Evolutionary conservation across 129 eudicot species (phyloP).

Genomic region (Tagetes erecta): DNA sequence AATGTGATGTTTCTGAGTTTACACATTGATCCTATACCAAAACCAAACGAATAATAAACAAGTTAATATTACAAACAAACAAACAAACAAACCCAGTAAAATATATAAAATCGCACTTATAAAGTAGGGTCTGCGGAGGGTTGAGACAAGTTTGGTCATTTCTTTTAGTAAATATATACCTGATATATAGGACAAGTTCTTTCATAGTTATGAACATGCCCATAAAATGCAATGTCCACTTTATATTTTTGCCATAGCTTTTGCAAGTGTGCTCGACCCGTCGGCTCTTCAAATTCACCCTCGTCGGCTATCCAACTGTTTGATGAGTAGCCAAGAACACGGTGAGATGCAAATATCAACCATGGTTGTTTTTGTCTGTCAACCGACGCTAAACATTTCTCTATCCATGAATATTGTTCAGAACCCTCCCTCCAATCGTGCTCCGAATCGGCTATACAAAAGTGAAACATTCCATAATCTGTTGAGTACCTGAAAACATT

Average conservation of each 20-base stretch:
- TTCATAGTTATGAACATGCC: constrained; percentile 74
- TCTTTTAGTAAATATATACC: constrained; percentile 29
- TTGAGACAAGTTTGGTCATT: too few relatives aligned
- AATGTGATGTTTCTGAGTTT: constrained; percentile 32
- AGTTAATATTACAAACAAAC: too few relatives aligned
- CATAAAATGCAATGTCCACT: constrained; percentile 69
- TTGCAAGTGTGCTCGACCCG: constrained; percentile 20
- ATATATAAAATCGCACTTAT: too few relatives aligned
- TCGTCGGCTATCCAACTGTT: neutral
- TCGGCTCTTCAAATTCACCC: constrained; percentile 24
- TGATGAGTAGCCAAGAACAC: constrained; percentile 25
- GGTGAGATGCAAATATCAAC: constrained; percentile 24
- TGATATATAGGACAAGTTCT: constrained; percentile 68
- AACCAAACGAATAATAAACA: neutral
- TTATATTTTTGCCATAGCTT: constrained; percentile 68
- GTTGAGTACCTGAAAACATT: constrained; percentile 9
- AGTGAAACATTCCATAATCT: constrained; percentile 28
- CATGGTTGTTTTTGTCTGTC: constrained; percentile 23
- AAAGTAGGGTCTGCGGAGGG: too few relatives aligned
- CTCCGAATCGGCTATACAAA: constrained; percentile 20
- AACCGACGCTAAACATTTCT: constrained; percentile 18
- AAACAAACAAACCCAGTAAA: too few relatives aligned
- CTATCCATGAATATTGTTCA: constrained; percentile 25
- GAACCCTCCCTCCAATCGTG: constrained; percentile 26
- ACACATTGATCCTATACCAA: constrained; percentile 23